Evolutionary conservation across 2,329 filamentous ascomycete species (phyloP), one percentile per base, ranked within the genome.

Genomic region (Exophiala spinifera): DNA sequence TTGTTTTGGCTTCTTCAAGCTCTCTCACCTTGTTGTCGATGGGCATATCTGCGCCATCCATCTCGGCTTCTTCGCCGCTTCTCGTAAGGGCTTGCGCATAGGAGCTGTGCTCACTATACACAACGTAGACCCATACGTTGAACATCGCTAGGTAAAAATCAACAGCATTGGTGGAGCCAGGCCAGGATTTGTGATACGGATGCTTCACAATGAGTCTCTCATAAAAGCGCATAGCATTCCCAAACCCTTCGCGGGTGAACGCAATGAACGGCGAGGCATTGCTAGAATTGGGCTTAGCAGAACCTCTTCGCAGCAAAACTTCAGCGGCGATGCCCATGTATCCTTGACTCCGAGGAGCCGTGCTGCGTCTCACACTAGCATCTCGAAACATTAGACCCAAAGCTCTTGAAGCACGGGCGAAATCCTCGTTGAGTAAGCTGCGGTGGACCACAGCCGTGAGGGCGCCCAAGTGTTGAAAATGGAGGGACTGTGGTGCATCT

Each of bases 311-410:
- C 72, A 95, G 83, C 52, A 96, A 72, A 17, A 96, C 82, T 71
- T 96, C 91, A 1, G 89, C 89, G 0, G 89, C 91, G 42, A 96
- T 79, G 13, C 86, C 86, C 92, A 91, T 96, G 61, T 87, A 79
- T 33, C 83, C 80, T 64, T 85, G 79, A 17, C 76, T 76, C 36
- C 90, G 81, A 45, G 92, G 69, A 67, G 96, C 89, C 17, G 91
- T 76, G 5, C 74, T 72, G 45, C 71, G 69, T 2, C 83, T 83
- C 53, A 72, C 66, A 20, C 85, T 74, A 46, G 79, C 80, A 44
- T 83, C 79, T 46, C 86, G 81, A 44, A 91, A 68, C 28, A 96
- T 77, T 61, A 95, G 72, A 1, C 83, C 86, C 78, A 89, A 92
- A 0, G 88, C 87, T 56, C 88, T 79, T 46, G 82, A 82, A 0